Evolutionary conservation across 768 basidiomycete species (phyloP).

Genomic region (Filobasidium floriforme): DNA sequence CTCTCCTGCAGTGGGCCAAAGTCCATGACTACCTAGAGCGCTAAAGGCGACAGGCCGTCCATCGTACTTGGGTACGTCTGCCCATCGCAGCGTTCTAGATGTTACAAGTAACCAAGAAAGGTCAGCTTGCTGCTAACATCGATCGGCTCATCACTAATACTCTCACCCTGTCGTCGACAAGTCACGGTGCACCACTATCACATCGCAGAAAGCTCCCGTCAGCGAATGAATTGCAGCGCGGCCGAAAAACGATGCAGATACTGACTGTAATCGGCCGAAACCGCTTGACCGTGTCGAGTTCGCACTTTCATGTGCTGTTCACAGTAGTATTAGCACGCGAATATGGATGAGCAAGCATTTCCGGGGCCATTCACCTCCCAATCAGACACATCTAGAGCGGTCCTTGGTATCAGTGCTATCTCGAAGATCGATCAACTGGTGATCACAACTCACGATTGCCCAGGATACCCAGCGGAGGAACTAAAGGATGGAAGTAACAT

Average conservation of each 20-base stretch:
- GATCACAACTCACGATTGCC: slow-evolving; percentile 33
- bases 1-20: slow-evolving; percentile 34
- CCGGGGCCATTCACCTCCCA: slow-evolving; percentile 27
- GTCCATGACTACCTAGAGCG: slow-evolving; percentile 38
- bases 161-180: slow-evolving; percentile 1
- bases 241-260: neutral
- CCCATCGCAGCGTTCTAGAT: slow-evolving; percentile 32
- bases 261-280: slow-evolving; percentile 35
- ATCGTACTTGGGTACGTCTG: slow-evolving; percentile 30
- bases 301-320: slow-evolving; percentile 24
- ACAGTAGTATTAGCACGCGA: neutral
- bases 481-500: no score
- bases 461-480: slow-evolving; percentile 31
- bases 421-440: neutral
- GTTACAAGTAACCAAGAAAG: no score
- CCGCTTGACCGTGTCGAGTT: slow-evolving; percentile 30
- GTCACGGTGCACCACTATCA: neutral
- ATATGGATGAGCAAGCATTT: neutral
- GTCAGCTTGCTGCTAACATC: neutral
- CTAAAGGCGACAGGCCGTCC: slow-evolving; percentile 33
- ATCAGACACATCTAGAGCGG: slow-evolving; percentile 26
- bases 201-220: neutral
- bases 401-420: neutral
- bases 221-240: neutral
- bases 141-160: neutral